phyloP scores from a whole-genome alignment of 202 grass and related monocot genomes.

The Brachypodium distachyon region DNA sequence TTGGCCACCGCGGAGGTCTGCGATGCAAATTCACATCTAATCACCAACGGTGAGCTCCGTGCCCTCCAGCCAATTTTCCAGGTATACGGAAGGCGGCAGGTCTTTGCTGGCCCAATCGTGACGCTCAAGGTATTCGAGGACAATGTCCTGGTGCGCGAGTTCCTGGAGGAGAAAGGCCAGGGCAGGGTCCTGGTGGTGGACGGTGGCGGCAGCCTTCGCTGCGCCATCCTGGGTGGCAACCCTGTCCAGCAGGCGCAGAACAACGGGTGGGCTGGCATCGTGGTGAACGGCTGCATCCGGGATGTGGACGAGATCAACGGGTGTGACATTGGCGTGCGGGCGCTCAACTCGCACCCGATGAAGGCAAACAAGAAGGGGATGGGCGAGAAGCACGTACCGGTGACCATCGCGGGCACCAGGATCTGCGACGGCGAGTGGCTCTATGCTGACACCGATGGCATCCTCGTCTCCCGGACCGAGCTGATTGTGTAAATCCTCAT shows the following conservation, averaged over 20 bases:
- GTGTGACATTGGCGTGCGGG: constrained; percentile 71
- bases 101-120: constrained; percentile 48
- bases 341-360: constrained; percentile 64
- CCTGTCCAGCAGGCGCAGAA: constrained; percentile 62
- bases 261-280: constrained; percentile 75
- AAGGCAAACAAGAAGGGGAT: constrained; percentile 72
- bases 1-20: constrained; percentile 58
- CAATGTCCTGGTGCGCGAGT: constrained; percentile 52
- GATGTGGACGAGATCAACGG: constrained; percentile 81
- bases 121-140: constrained; percentile 71
- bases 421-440: constrained; percentile 71
- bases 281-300: constrained; percentile 84
- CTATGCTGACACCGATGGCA: constrained; percentile 60
- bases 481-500: constrained; percentile 42
- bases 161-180: constrained; percentile 50
- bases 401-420: constrained; percentile 44
- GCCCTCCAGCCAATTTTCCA: constrained; percentile 48
- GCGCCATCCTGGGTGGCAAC: constrained; percentile 69
- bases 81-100: constrained; percentile 39
- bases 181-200: constrained; percentile 48
- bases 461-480: constrained; percentile 58
- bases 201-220: constrained; percentile 66
- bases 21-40: constrained; percentile 41
- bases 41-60: constrained; percentile 46
- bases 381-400: constrained; percentile 54